phyloP scores from a whole-genome alignment of 2,329 filamentous ascomycete genomes.

The Leptographium procerum region DNA sequence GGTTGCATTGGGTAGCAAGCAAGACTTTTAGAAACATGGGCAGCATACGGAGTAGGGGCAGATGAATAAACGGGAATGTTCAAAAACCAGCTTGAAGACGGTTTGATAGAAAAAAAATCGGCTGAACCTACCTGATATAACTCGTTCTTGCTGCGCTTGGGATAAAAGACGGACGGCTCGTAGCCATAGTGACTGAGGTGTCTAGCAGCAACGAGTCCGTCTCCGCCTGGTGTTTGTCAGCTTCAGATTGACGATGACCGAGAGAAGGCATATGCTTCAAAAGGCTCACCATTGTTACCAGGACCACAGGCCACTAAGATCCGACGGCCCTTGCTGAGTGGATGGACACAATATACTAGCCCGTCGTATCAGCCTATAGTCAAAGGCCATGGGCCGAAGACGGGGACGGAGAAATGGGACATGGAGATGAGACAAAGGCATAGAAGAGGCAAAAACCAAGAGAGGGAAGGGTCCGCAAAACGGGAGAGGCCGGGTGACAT shows the following conservation, averaged over 20 bases:
- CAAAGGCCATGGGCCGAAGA: not conserved
- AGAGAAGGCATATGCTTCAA: not conserved
- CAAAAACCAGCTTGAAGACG: not conserved
- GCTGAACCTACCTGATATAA: constrained; percentile 58
- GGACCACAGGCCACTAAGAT: constrained; percentile 88
- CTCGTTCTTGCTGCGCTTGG: constrained; percentile 82
- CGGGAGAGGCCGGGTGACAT: not conserved
- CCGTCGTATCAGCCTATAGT: not conserved
- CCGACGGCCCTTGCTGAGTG: constrained; percentile 55
- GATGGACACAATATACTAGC: constrained; percentile 74
- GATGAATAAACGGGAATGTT: not conserved
- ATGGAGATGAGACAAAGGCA: not conserved
- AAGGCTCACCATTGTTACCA: constrained; percentile 50
- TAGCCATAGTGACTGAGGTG: constrained; percentile 92
- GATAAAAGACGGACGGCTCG: constrained; percentile 78
- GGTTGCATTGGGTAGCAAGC: not conserved
- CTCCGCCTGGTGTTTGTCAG: constrained; percentile 52
- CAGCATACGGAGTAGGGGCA: not conserved
- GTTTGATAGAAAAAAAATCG: not conserved
- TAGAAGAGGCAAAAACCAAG: not conserved
- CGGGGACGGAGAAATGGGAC: not conserved
- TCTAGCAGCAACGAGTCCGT: constrained; percentile 86
- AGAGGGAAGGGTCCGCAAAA: too few relatives aligned
- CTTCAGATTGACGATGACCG: not conserved
- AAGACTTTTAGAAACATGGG: not conserved